Evolutionary conservation across 2,329 filamentous ascomycete species (phyloP).

Genomic region (Fusarium udum): DNA sequence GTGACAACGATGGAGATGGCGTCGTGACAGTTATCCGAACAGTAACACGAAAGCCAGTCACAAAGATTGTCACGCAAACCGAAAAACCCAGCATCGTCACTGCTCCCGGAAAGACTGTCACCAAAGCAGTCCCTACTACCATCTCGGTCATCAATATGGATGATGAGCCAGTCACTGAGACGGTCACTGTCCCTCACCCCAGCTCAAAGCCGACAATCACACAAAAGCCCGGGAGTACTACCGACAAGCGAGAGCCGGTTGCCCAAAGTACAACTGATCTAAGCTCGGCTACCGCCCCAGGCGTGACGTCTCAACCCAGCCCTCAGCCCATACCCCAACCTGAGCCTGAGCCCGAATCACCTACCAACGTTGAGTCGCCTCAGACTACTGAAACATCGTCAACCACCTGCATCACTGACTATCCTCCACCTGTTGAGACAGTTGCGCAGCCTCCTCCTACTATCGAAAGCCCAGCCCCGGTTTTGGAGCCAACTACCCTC

Average conservation of each 20-base stretch:
- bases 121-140: conserved; percentile 44
- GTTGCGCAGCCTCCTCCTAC: conserved; percentile 1
- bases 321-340: conserved; percentile 10
- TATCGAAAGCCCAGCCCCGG: background rate
- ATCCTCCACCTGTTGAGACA: conserved; percentile 8
- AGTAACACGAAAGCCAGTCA: conserved; percentile 43
- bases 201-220: conserved; percentile 6
- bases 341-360: conserved; percentile 12
- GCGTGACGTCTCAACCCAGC: conserved; percentile 3
- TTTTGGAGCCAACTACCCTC: conserved; percentile 12
- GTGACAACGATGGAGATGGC: conserved; percentile 28
- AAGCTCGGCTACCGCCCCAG: conserved; percentile 17
- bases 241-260: background rate
- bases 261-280: background rate
- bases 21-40: conserved; percentile 50
- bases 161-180: conserved; percentile 35
- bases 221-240: background rate
- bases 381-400: background rate
- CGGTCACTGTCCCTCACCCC: conserved; percentile 40
- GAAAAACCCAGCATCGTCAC: conserved; percentile 44
- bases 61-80: conserved; percentile 43
- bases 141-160: conserved; percentile 47
- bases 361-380: background rate
- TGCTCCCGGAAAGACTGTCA: conserved; percentile 38
- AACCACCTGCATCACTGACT: background rate